Evolutionary conservation across 352 stramenopile genomes (phyloP), one percentile per base, ranked within the genome.

Genomic region (Phytophthora citrophthora): DNA sequence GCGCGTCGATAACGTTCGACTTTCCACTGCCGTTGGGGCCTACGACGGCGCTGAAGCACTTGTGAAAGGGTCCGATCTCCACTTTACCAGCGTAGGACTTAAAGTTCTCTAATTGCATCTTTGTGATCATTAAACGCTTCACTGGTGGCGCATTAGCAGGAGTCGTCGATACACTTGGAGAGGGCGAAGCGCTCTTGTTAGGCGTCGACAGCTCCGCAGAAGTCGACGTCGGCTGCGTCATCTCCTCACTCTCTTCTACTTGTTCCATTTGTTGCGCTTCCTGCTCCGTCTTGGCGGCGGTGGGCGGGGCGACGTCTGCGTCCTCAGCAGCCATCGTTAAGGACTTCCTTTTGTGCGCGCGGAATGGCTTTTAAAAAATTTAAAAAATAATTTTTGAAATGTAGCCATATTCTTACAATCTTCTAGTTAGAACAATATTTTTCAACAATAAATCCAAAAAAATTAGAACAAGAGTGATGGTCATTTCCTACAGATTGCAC

Each of bases 1-100:
- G 95, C 54, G 98, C 98, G 75, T 99, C 98, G 52, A 99, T 99
- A 15, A 99, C 97, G 74, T 99, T 99, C 16, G 96, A 99, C 81
- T 99, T 99, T 49, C 98, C 98, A 54, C 94, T 99, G 39, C 97
- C 98, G 73, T 99, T 99, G 20, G 98, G 98, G 5, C 98, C 98
- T 9, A 99, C 97, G 20, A 99, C 95, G 15, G 93, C 93, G 54
- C 91, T 98, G 82, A 99, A 99, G 68, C 97, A 98, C 81, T 99
- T 99, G 89, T 99, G 97, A 79, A 99, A 99, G 23, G 97, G 97
- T 0, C 98, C 97, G 65, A 99, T 99, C 66, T 98, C 92, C 23
- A 94, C 90, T 40, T 90, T 79, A 0, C 97, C 97, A 5, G 96
- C 98, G 78, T 99, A 99, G 32, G 94, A 99, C 80, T 99, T 99